A percentile compares a stretch with the other conserved stretches of the same genome.
Conservation (phyloP, 1,284 basidiomycete genomes). For the Ceratobasidium theobromae region DNA sequence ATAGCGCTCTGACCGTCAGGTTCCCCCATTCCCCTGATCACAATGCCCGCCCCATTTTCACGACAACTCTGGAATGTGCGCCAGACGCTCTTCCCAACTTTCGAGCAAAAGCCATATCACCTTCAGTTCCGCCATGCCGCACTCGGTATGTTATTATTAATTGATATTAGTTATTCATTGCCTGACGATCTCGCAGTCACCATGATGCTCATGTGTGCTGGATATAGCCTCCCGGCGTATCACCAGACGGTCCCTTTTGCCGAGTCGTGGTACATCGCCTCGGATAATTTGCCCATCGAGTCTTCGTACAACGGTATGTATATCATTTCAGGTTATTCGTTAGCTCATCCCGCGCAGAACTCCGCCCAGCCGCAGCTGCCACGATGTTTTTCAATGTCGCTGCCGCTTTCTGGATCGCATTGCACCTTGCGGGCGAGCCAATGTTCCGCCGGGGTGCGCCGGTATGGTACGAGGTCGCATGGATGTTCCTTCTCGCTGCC, state of each 20-base stretch:
- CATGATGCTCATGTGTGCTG: constrained; percentile 7
- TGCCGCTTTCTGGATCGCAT: constrained; percentile 41
- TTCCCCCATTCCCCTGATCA: background rate
- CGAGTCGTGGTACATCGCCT: background rate
- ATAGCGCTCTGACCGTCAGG: background rate
- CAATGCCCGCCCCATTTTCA: background rate
- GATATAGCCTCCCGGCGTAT: constrained; percentile 7
- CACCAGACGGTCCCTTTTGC: constrained; percentile 13
- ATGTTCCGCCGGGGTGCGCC: constrained; percentile 38
- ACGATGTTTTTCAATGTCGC: constrained; percentile 30
- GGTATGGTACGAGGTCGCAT: constrained; percentile 35
- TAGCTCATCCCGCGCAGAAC: background rate
- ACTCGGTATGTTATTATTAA: constrained; percentile 13
- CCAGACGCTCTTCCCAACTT: constrained; percentile 27
- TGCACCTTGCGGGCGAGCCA: constrained; percentile 40
- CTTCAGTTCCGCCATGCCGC: constrained; percentile 28
- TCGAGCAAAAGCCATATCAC: constrained; percentile 17
- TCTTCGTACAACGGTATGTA: constrained; percentile 6
- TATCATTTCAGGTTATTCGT: background rate
- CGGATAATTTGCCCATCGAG: background rate
- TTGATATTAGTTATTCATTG: background rate
- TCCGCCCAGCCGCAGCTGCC: background rate
- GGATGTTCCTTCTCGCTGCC: constrained; percentile 28
- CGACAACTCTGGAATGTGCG: constrained; percentile 9
- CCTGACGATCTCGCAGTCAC: background rate